These are phyloP conservation scores for Penicillium sumatraense DNA, from an alignment of 2,329 filamentous ascomycete genomes.

Conservation along the genomic window DNA sequence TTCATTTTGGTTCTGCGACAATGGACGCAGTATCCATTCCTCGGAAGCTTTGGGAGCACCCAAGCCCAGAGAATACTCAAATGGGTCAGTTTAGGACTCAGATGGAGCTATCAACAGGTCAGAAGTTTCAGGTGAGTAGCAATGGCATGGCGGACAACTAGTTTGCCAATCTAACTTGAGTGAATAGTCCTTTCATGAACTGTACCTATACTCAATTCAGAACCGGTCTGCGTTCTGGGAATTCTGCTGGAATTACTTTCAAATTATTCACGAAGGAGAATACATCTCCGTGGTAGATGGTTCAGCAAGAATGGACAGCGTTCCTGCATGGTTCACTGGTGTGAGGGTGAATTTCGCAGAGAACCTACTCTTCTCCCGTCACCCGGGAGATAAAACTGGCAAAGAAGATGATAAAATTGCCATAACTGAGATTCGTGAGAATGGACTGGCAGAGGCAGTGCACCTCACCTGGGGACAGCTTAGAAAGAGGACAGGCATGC, in stretches of 20 bases:
- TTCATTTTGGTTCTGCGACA: background rate
- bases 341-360: conserved; percentile 77
- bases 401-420: conserved; percentile 76
- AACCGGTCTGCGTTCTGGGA: conserved; percentile 68
- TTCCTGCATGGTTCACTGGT: conserved; percentile 79
- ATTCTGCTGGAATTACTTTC: conserved; percentile 63
- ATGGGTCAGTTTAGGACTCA: conserved; percentile 26
- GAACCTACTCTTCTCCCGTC: conserved; percentile 71
- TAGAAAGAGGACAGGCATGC: conserved; percentile 59
- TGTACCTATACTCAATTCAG: conserved; percentile 71
- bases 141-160: background rate
- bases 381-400: conserved; percentile 49
- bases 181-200: conserved; percentile 59
- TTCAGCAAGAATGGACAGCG: conserved; percentile 67
- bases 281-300: conserved; percentile 70
- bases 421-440: conserved; percentile 65
- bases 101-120: conserved; percentile 20
- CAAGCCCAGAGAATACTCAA: conserved; percentile 26
- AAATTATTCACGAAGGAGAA: conserved; percentile 66
- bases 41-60: conserved; percentile 31
- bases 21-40: conserved; percentile 2
- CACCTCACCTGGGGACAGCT: conserved; percentile 71
- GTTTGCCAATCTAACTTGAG: background rate
- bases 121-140: conserved; percentile 20
- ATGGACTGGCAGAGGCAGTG: conserved; percentile 34